Evolutionary conservation across 2,329 filamentous ascomycete genomes (phyloP).

Genomic region (Leptographium flavum): DNA sequence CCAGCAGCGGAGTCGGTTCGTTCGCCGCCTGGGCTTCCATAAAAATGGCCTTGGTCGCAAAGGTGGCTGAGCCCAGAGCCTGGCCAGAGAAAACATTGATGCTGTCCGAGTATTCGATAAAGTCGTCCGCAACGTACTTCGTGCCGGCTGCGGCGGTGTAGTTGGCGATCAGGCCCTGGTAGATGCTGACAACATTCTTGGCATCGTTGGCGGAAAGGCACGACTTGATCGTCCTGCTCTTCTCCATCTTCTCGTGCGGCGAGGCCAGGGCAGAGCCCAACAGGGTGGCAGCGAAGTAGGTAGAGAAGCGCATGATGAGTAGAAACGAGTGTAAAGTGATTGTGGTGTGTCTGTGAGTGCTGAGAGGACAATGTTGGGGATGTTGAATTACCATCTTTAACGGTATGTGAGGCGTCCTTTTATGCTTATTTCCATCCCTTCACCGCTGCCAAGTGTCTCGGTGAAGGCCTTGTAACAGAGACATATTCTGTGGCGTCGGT

Average conservation of each 20-base stretch:
- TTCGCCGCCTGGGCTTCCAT: conserved; percentile 16
- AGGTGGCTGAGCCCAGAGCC: conserved; percentile 17
- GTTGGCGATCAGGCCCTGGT: conserved; percentile 17
- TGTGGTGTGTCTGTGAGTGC: too few species aligned
- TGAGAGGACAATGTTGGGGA: too few species aligned
- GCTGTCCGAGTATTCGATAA: conserved; percentile 19
- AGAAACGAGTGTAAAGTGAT: background rate
- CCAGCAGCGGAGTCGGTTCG: conserved; percentile 16
- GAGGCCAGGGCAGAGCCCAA: background rate
- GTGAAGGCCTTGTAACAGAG: too few species aligned
- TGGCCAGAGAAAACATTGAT: conserved; percentile 19
- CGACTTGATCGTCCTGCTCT: background rate
- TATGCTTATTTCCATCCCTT: too few species aligned
- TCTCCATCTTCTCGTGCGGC: background rate
- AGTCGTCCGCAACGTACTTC: conserved; percentile 17
- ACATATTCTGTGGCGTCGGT: too few species aligned
- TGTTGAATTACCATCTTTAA: too few species aligned
- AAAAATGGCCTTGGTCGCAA: conserved; percentile 19
- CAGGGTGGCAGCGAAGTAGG: background rate
- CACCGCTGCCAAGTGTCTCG: too few species aligned
- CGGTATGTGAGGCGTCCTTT: too few species aligned
- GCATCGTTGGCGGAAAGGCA: conserved; percentile 13
- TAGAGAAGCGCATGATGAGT: background rate
- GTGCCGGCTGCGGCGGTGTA: conserved; percentile 15
- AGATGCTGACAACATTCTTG: conserved; percentile 15